A percentile compares a stretch with the other conserved stretches of the same genome.
Conservation (phyloP, 208 protist species). For the Wallacemonas sp. region DNA sequence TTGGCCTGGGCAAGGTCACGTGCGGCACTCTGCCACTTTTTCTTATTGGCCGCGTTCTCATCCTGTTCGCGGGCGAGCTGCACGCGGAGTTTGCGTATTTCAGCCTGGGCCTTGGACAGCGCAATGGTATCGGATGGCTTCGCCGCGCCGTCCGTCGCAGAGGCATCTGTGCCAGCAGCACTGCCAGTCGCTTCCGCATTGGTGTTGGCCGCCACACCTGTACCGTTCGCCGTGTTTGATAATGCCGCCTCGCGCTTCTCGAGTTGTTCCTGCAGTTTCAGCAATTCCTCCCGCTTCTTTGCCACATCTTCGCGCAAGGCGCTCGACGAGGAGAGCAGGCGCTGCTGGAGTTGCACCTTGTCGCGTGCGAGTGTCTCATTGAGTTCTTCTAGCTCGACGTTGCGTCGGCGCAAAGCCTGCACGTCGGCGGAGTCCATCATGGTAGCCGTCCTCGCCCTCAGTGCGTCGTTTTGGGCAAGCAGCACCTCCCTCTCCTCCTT, state of each 20-base stretch:
- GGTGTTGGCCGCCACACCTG: too few relatives aligned
- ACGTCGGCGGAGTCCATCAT: constrained; percentile 43
- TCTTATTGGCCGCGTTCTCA: constrained; percentile 23
- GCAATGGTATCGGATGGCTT: neutral
- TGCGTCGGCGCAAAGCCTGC: constrained; percentile 34
- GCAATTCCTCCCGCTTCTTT: constrained; percentile 38
- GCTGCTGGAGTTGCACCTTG: constrained; percentile 44
- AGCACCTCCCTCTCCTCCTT: constrained; percentile 49
- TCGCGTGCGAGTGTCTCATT: constrained; percentile 48
- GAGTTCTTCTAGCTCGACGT: constrained; percentile 40
- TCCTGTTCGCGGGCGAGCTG: constrained; percentile 7
- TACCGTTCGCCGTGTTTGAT: constrained; percentile 19
- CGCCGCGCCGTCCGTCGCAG: too few relatives aligned
- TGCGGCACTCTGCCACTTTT: constrained; percentile 16
- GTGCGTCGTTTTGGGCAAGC: constrained; percentile 30
- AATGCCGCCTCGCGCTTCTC: constrained; percentile 36
- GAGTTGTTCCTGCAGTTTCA: constrained; percentile 41
- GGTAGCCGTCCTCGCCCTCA: constrained; percentile 27
- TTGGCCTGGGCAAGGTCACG: constrained; percentile 14
- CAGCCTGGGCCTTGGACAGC: neutral
- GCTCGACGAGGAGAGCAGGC: constrained; percentile 42
- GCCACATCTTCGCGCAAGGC: constrained; percentile 66
- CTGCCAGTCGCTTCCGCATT: too few relatives aligned
- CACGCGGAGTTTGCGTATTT: constrained; percentile 1
- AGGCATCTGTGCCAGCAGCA: too few relatives aligned